Base-by-base conservation (phyloP, 148 eudicot species). In the Fallopia convolvulus region DNA sequence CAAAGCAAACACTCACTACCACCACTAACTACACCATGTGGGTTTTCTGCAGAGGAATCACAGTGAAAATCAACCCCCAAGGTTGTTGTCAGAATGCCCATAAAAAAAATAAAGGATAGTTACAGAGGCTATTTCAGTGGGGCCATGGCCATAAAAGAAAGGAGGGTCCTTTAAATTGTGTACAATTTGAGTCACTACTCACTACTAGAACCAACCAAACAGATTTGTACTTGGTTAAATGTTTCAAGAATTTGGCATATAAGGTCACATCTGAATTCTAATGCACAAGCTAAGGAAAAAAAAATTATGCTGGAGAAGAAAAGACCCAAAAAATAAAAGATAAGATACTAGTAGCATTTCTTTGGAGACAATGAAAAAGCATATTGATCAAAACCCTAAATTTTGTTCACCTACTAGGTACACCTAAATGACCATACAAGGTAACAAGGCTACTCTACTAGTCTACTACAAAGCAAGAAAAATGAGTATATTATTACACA, bases 31-130 rank as follows among this genome's bases (percentile, higher is more conserved):
- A 66, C 20, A 10, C 39, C 44, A 68, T 30, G 72, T 68, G 72
- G 44, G 72, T 36, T 68, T 39, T 39, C 20, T 66, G 72, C 72
- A 66, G 72, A 66, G 72, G 72, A 66, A 66, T 66, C 72, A 66
- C 72, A 32, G 42, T 66, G 72, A 66, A 66, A 58, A 58, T 58
- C 65, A 2, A 33, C 23, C 8, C 72, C 72, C 8, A 13, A 26
- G 68, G 10, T 60, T 23, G 33, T 60, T 61, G 70, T 61, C 70
- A 61, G 70, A 61, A 30, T 26, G 39, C 39, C 70, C 70, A 26
- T 61, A 55, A 55, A 9, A 2, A 58, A 20, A 68, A 9, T 8
- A 58, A 20, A 68, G 18, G 72, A 68, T 68, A 15, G 44, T 36
- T 68, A 15, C 21, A 65, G 70, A 48, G 58, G 20, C 30, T 9